Evolutionary conservation across 148 eudicot species (phyloP), one percentile per base, ranked within the genome.

Genomic region (Arbutus unedo): DNA sequence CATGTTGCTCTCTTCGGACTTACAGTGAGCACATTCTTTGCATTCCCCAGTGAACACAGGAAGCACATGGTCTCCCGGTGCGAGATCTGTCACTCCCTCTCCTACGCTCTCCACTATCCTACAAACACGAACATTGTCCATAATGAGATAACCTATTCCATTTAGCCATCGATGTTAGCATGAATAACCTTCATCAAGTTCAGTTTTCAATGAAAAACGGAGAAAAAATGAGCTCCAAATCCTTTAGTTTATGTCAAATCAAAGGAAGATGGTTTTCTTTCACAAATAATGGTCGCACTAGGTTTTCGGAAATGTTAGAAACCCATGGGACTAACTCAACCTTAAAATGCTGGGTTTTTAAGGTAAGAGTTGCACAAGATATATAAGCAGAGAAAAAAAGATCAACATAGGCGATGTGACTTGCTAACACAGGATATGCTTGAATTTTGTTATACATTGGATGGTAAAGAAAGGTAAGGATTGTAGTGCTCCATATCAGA

Each of bases 61-160:
- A 44, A 88, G 80, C 6, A 86, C 89, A 45, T 82, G 86, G 70
- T 88, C 89, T 56, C 91, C 91, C 72, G 88, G 89, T 3, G 48
- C 84, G 38, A 88, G 76, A 47, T 88, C 89, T 0, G 82, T 68
- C 66, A 88, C 91, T 9, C 87, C 85, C 44, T 86, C 89, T 45
- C 91, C 91, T 2, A 86, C 81, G 60, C 87, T 85, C 83, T 85
- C 89, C 83, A 86, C 89, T 68, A 86, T 79, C 85, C 89, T 86
- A 21, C 8, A 64, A 64, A 50, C 23, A 5, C 7, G 8, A 11
- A 23, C 8, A 62, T n/a, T 16, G 8, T 6, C 23, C 68, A 21
- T 8, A 31, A 23, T 62, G 11, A 21, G 68, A 23, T 0, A 62
- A 62, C 9, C 68, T 4, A n/a, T 21, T 21, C 68, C 8, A 3